Evolutionary conservation across 768 basidiomycete genomes (phyloP).

Genomic region (Gautieria morchelliformis): DNA sequence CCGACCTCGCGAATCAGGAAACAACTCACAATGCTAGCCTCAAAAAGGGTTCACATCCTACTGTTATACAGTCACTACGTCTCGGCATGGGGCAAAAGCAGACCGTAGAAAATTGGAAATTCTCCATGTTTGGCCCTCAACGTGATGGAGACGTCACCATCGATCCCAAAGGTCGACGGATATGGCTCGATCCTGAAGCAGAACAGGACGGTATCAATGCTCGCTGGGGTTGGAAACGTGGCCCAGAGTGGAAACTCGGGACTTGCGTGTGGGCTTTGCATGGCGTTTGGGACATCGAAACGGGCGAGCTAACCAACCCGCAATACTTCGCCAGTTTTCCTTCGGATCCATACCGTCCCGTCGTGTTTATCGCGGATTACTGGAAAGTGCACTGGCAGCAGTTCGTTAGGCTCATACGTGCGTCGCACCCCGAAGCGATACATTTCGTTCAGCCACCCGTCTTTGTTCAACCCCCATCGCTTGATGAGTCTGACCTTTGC

Average conservation of each 20-base stretch:
- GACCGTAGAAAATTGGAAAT: conserved; percentile 75
- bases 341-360: conserved; percentile 15
- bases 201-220: conserved; percentile 42
- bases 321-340: conserved; percentile 64
- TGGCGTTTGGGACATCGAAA: conserved; percentile 77
- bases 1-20: conserved; percentile 58
- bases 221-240: conserved; percentile 80
- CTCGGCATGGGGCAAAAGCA: conserved; percentile 84
- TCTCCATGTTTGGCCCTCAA: conserved; percentile 69
- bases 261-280: conserved; percentile 82
- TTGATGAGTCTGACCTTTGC: conserved; percentile 44
- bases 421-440: conserved; percentile 70
- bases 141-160: conserved; percentile 67
- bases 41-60: conserved; percentile 83
- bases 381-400: conserved; percentile 64
- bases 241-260: conserved; percentile 61
- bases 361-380: conserved; percentile 69
- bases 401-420: conserved; percentile 56
- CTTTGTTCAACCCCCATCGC: conserved; percentile 65
- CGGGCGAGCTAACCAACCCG: conserved; percentile 54
- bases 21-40: conserved; percentile 57
- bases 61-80: conserved; percentile 71
- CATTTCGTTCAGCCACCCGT: conserved; percentile 90
- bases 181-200: conserved; percentile 57
- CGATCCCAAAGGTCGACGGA: conserved; percentile 71